Base-by-base conservation (phyloP, 768 basidiomycete species). In the Kwoniella sp. region DNA sequence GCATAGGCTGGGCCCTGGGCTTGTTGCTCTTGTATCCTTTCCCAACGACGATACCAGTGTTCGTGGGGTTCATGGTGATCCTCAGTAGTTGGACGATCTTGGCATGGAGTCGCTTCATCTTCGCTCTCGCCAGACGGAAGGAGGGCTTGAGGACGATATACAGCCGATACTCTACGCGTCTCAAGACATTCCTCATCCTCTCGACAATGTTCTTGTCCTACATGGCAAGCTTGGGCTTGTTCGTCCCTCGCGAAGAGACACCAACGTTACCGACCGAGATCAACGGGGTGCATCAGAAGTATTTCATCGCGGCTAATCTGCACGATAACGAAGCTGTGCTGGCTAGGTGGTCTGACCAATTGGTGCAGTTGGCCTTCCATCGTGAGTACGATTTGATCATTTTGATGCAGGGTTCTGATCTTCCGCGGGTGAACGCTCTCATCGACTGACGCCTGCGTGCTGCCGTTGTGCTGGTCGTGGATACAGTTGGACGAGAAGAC, bases 231-330 rank as follows among this genome's bases (percentile, higher is more conserved):
- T 45, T 67, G 55, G 66, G 66, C 7, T 41, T 61, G 8, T 37
- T 23, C 12, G 20, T 50, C 45, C 66, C 66, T 0, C 25, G 28
- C 20, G 59, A 62, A 30, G 47, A 58, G 37, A 17, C 55, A 7
- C 59, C 59, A 25, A 31, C 29, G 1, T 25, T 60, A 31, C 55
- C 26, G 23, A 28, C 37, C 17, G 54, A 56, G 37, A 22, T 20
- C 17, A 25, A 58, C 25, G 51, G 52, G n/a, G 30, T 47, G 25
- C 41, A 26, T n/a, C 47, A 58, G 57, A 63, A 58, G 29, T 68
- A 68, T 34, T 65, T 80, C 63, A 80, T 83, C 69, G 83, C 81
- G 13, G 83, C 82, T 1, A 81, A 83, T 75, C 82, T 85, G 65
- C 80, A 75, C 73, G 77, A 84, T 57, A 83, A 83, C 45, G 72